These are phyloP conservation scores for Leucocoprinus leucothites DNA, from an alignment of 768 basidiomycete genomes.

Conservation along the genomic window DNA sequence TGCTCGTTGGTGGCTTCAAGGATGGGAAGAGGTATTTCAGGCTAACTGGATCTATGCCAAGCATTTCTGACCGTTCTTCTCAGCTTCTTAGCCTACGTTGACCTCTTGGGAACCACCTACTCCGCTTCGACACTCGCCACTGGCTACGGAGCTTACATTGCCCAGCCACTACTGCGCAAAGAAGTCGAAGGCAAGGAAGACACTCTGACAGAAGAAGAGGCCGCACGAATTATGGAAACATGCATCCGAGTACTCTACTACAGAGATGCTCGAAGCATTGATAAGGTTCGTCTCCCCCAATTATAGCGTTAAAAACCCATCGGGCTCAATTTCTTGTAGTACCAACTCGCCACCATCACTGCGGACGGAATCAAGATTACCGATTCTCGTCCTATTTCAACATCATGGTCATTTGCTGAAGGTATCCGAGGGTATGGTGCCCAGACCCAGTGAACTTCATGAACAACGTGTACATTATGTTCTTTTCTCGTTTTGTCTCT, in stretches of 20 bases:
- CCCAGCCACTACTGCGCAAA: slow-evolving; percentile 87
- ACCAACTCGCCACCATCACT: slow-evolving; percentile 91
- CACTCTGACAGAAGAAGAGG: slow-evolving; percentile 74
- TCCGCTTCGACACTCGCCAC: slow-evolving; percentile 91
- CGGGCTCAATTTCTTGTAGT: slow-evolving; percentile 46
- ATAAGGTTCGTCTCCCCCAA: slow-evolving; percentile 61
- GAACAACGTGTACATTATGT: slow-evolving; percentile 11
- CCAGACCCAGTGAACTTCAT: slow-evolving; percentile 70
- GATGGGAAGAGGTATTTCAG: slow-evolving; percentile 68
- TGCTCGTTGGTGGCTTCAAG: slow-evolving; percentile 90
- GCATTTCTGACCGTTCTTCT: not conserved
- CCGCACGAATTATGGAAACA: slow-evolving; percentile 71
- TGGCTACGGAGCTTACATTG: slow-evolving; percentile 91
- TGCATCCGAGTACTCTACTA: slow-evolving; percentile 95
- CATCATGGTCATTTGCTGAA: slow-evolving; percentile 92
- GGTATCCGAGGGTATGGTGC: slow-evolving; percentile 87
- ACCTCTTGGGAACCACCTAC: slow-evolving; percentile 96
- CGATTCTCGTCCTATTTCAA: slow-evolving; percentile 71
- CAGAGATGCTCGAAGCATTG: slow-evolving; percentile 90
- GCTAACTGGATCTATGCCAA: not conserved
- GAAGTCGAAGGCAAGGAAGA: slow-evolving; percentile 85
- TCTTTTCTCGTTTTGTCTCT: not conserved
- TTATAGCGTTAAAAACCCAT: not conserved
- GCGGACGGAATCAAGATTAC: slow-evolving; percentile 74
- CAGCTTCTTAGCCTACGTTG: slow-evolving; percentile 93